Evolutionary conservation across 306 rosid genomes (phyloP).

Genomic region (Senna tora): DNA sequence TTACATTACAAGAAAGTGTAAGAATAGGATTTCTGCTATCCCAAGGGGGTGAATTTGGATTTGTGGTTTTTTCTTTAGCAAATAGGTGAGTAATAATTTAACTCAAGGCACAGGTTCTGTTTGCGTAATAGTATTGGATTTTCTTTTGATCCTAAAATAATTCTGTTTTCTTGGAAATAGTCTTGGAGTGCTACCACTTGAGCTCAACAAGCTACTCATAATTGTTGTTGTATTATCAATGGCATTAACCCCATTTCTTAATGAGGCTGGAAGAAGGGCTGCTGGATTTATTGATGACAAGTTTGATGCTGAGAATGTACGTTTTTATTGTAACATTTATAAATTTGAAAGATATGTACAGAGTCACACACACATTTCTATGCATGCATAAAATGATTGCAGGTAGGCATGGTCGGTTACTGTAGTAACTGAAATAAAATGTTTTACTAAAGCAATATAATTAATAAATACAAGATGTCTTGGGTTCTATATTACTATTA

Average conservation of each 20-base stretch:
- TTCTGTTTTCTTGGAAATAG: conserved; percentile 56
- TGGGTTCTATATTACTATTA: conserved; percentile 23
- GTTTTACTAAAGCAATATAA: conserved; percentile 22
- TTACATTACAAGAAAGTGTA: conserved; percentile 88
- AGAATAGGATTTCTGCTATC: conserved; percentile 97
- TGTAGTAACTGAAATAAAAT: conserved; percentile 32
- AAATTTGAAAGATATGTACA: conserved; percentile 27
- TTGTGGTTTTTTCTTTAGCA: conserved; percentile 95
- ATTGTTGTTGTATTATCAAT: conserved; percentile 96
- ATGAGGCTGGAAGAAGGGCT: conserved; percentile 95
- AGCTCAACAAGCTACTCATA: conserved; percentile 95
- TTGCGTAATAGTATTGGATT: conserved; percentile 28
- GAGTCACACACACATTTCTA: background rate
- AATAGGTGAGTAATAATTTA: conserved; percentile 61
- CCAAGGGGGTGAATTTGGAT: conserved; percentile 98
- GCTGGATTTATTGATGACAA: conserved; percentile 66
- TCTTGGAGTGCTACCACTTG: conserved; percentile 97
- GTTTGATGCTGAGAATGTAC: conserved; percentile 58
- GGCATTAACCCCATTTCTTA: conserved; percentile 95
- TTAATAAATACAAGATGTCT: conserved; percentile 23
- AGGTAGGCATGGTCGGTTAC: conserved; percentile 9
- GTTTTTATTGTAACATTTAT: conserved; percentile 31
- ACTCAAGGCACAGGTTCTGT: conserved; percentile 17
- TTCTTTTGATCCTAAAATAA: conserved; percentile 33
- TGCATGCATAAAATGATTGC: conserved; percentile 33